phyloP scores from a whole-genome alignment of 306 rosid species.

The Cucurbita moschata region DNA sequence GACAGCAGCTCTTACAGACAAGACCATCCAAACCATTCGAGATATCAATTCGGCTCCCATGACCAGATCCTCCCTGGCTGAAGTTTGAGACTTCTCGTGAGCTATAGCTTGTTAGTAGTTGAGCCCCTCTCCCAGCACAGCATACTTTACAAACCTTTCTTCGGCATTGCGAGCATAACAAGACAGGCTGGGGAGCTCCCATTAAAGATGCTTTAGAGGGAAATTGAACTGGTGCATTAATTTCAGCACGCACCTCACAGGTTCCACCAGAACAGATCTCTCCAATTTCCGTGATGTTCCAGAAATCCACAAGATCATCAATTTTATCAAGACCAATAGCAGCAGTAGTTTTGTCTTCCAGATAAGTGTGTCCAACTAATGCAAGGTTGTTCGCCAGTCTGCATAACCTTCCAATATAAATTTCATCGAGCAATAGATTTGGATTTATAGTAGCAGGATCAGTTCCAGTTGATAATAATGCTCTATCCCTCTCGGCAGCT shows the following conservation, averaged over 20 bases:
- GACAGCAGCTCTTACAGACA: too few species aligned
- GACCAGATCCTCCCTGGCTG: too few species aligned
- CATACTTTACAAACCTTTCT: slow-evolving; percentile 84
- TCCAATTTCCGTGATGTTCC: slow-evolving; percentile 67
- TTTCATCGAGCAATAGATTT: slow-evolving; percentile 60
- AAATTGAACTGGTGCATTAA: slow-evolving; percentile 15
- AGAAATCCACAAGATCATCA: slow-evolving; percentile 60
- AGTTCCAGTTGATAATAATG: slow-evolving; percentile 62
- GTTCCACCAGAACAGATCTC: slow-evolving; percentile 58
- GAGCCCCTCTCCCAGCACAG: slow-evolving; percentile 93
- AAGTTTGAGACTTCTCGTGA: slow-evolving; percentile 27
- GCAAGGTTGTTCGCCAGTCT: slow-evolving; percentile 73
- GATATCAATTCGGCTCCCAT: too few species aligned
- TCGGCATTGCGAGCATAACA: slow-evolving; percentile 74
- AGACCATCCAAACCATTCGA: too few species aligned
- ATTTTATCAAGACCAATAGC: slow-evolving; percentile 67
- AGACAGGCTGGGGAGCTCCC: slow-evolving; percentile 29
- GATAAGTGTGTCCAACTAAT: slow-evolving; percentile 66
- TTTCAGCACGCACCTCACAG: slow-evolving; percentile 83
- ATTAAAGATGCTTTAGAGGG: slow-evolving; percentile 23
- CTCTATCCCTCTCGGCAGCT: slow-evolving; percentile 95
- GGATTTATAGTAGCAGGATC: slow-evolving; percentile 89
- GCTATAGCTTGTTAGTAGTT: slow-evolving; percentile 47
- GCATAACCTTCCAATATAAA: slow-evolving; percentile 52
- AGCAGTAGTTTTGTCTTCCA: slow-evolving; percentile 74